Base-by-base conservation (phyloP, 2,329 filamentous ascomycete genomes). In the Elsinoe necatrix region DNA sequence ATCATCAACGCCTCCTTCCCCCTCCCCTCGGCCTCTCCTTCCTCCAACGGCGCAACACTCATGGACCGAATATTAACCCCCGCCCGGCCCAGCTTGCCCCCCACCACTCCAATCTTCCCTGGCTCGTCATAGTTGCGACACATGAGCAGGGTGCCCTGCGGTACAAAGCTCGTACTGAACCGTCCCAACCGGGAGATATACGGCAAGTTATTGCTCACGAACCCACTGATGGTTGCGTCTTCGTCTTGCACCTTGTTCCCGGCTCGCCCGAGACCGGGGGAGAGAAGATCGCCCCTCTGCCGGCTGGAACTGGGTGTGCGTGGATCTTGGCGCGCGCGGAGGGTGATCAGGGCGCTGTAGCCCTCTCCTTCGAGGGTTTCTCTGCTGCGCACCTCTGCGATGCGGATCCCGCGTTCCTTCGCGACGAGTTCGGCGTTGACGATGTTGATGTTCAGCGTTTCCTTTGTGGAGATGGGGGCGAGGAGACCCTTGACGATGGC, bases 41-140 rank as follows among this genome's bases (percentile, higher is more conserved):
- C 60, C 43, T 77, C 76, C 60, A 86, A 67, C 7, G 79, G 78
- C 48, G 79, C 78, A 0, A 91, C 87, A 65, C 81, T 84, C 88
- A 92, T 93, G 67, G 85, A 90, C 45, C 80, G 80, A 68, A 92
- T 89, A 65, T 93, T 93, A 54, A 93, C 82, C 0, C 81, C 82
- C 35, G 85, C 80, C 35, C 77, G 77, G 0, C 87, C 88, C 23
- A 92, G 72, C 54, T 83, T 77, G 58, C 78, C 83, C 0, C 88
- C 88, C 2, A 93, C 87, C 35, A 83, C 82, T 1, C 88, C 88
- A 67, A 93, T 92, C 75, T 90, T 91, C 9, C 88, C 88, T 0
- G 86, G 86, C 61, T 84, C 79, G 66, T 93, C 87, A 64, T 87
- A 90, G 72, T 92, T 92, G 65, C 89, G 81, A 64, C 89, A 80